Evolutionary conservation across 108 stramenopile genomes (phyloP).

Genomic region (Seminavis robusta): DNA sequence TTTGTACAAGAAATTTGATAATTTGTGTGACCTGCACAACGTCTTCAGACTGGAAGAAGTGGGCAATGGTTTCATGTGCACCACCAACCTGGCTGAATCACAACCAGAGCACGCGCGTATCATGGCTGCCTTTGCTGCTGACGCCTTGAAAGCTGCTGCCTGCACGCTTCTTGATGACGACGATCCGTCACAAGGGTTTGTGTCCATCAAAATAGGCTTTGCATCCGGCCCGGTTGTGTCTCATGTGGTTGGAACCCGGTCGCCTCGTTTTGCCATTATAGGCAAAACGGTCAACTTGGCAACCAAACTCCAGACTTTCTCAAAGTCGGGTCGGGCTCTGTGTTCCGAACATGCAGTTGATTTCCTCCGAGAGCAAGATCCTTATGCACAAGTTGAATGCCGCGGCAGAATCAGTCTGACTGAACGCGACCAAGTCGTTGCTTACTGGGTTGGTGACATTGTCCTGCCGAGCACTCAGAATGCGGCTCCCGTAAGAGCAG

Average conservation of each 20-base stretch:
- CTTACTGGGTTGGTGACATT: too few species aligned
- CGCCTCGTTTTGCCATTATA: slow-evolving; percentile 39
- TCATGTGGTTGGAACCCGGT: slow-evolving; percentile 40
- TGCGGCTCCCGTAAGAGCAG: too few species aligned
- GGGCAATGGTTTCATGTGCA: slow-evolving; percentile 46
- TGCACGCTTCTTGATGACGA: slow-evolving; percentile 25
- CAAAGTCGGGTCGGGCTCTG: too few species aligned
- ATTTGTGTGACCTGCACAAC: slow-evolving; percentile 16
- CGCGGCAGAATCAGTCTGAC: too few species aligned
- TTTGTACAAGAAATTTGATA: slow-evolving; percentile 25
- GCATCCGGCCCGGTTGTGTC: slow-evolving; percentile 52
- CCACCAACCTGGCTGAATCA: slow-evolving; percentile 44
- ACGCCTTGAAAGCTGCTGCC: slow-evolving; percentile 32
- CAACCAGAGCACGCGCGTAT: slow-evolving; percentile 45
- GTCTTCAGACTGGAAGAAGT: slow-evolving; percentile 56
- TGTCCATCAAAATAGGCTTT: slow-evolving; percentile 51
- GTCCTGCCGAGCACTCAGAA: too few species aligned
- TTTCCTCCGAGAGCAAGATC: too few species aligned
- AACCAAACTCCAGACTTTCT: too few species aligned
- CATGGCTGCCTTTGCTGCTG: slow-evolving; percentile 52
- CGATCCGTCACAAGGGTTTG: slow-evolving; percentile 13
- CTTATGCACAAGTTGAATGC: too few species aligned
- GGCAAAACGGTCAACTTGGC: too few species aligned
- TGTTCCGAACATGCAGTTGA: too few species aligned
- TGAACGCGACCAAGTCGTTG: too few species aligned